phyloP scores from a whole-genome alignment of 371 early-diverging fungal species.

The Blakeslea trispora region DNA sequence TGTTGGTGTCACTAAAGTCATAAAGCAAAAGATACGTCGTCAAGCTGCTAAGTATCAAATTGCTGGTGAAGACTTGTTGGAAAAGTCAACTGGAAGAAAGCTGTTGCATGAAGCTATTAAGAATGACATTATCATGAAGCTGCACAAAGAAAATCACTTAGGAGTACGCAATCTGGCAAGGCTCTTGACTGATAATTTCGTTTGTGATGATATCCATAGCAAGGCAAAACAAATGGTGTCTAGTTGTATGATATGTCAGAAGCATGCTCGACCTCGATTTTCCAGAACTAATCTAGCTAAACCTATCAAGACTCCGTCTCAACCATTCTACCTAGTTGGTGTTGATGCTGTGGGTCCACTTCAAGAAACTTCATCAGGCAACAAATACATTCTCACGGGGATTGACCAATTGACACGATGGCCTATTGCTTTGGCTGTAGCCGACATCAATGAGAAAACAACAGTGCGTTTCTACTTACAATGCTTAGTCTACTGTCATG shows the following conservation, averaged over 20 bases:
- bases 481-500: not conserved
- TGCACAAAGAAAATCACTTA: conserved; percentile 9
- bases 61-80: not conserved
- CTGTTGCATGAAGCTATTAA: conserved; percentile 8
- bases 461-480: not conserved
- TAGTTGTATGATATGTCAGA: not conserved
- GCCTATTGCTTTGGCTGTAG: conserved; percentile 13
- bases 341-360: conserved; percentile 4
- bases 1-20: not conserved
- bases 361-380: not conserved
- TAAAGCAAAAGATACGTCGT: conserved; percentile 7
- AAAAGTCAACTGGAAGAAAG: conserved; percentile 4
- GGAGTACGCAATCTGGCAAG: not conserved
- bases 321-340: conserved; percentile 7
- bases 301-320: conserved; percentile 8
- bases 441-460: not conserved
- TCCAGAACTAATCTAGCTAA: not conserved
- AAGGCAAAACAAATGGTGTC: conserved; percentile 1
- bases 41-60: conserved; percentile 14
- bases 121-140: not conserved
- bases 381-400: conserved; percentile 16
- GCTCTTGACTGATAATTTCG: not conserved
- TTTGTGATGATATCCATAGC: not conserved
- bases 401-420: conserved; percentile 13
- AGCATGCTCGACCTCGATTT: not conserved